These are phyloP conservation scores for Cutaneotrichosporon spelunceum DNA, from an alignment of 1,284 basidiomycete species.

Conservation along the genomic window DNA sequence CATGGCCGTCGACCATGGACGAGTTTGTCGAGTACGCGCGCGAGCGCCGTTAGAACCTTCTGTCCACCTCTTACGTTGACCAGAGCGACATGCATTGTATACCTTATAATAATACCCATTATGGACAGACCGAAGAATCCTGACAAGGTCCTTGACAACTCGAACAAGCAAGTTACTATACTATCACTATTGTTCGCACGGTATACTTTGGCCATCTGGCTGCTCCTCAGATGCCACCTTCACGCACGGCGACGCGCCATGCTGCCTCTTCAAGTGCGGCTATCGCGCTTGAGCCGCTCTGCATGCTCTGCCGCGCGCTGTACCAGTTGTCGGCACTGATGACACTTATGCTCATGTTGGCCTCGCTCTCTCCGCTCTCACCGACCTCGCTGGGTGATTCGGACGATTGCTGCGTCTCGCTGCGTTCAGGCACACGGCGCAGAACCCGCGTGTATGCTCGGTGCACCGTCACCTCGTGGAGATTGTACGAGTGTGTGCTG, in stretches of 20 bases:
- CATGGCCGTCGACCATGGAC: conserved; percentile 53
- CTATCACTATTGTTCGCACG: not conserved
- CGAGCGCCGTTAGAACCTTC: conserved; percentile 16
- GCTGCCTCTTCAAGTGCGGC: conserved; percentile 15
- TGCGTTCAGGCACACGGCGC: conserved; percentile 16
- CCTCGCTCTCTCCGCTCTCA: not conserved
- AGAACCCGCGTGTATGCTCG: conserved; percentile 27
- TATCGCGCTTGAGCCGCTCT: conserved; percentile 2
- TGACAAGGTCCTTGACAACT: conserved; percentile 7
- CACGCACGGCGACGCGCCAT: conserved; percentile 13
- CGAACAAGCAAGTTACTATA: not conserved
- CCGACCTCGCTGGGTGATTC: conserved; percentile 3
- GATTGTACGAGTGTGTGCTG: conserved; percentile 13
- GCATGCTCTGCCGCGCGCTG: not conserved
- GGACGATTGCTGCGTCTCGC: not conserved
- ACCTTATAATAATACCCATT: conserved; percentile 5
- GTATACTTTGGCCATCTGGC: not conserved
- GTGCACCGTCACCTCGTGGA: conserved; percentile 28
- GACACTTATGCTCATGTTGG: not conserved
- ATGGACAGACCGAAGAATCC: not conserved
- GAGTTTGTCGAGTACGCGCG: conserved; percentile 51
- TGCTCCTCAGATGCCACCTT: conserved; percentile 1
- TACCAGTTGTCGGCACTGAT: not conserved
- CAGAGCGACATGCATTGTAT: conserved; percentile 10
- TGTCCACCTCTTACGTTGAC: not conserved